Conservation (phyloP, 768 basidiomycete species). For the Baorangia bicolor region DNA sequence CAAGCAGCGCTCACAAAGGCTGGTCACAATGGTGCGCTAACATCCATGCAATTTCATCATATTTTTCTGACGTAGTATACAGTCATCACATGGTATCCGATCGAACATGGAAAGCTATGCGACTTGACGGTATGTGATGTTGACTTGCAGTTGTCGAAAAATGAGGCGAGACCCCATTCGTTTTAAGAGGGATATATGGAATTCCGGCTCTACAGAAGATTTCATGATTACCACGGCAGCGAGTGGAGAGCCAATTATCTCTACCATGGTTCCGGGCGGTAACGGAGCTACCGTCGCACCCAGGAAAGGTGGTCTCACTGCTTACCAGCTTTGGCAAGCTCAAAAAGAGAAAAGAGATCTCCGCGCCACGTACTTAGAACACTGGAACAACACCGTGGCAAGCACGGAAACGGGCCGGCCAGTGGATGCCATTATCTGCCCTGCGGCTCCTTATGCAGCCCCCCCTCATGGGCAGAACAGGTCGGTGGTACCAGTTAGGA, state of each 20-base stretch:
- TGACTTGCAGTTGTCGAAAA: neutral
- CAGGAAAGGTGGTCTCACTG: conserved; percentile 35
- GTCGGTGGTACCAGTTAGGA: conserved; percentile 33
- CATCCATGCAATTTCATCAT: neutral
- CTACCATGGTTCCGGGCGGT: conserved; percentile 42
- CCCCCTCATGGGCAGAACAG: conserved; percentile 59
- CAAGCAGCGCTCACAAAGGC: conserved; percentile 56
- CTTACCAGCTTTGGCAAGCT: conserved; percentile 67
- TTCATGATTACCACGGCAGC: conserved; percentile 35
- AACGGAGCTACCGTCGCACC: conserved; percentile 22
- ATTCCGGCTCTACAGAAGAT: conserved; percentile 50
- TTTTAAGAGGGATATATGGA: conserved; percentile 41
- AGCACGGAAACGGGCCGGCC: conserved; percentile 67
- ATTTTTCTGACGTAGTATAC: neutral
- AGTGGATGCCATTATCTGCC: conserved; percentile 72
- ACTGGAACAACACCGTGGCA: conserved; percentile 55
- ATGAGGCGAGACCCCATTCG: neutral
- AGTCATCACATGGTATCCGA: conserved; percentile 73
- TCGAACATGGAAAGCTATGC: conserved; percentile 49
- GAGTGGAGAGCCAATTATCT: conserved; percentile 56
- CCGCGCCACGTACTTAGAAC: conserved; percentile 56
- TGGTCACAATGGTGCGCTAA: conserved; percentile 59
- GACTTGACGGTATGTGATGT: conserved; percentile 40
- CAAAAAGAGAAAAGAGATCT: conserved; percentile 49
- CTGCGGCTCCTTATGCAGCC: conserved; percentile 59